Base-by-base conservation (phyloP, 2,329 filamentous ascomycete species). In the Graphiopsis chlorocephala region DNA sequence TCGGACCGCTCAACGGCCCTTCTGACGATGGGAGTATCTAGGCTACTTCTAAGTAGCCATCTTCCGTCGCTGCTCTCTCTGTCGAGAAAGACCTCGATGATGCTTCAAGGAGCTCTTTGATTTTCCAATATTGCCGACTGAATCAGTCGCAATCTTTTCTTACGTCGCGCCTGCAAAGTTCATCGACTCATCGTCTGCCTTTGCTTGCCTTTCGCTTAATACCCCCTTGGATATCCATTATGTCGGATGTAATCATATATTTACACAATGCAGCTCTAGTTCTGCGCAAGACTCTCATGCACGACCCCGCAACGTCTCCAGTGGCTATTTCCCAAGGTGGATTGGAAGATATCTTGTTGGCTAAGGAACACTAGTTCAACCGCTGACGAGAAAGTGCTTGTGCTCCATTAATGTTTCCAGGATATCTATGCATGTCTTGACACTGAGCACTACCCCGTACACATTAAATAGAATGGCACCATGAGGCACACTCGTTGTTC, bases 1-100 rank as follows among this genome's bases (percentile, higher is more conserved):
- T 25, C 11, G 60, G 60, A 15, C 60, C 60, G 20, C 48, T 62
- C 23, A n/a, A 50, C 17, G 53, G 60, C 28, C 38, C 38, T 20
- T 45, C 38, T 8, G 38, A 45, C 15, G 42, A 28, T 14, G n/a
- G 15, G 5, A 61, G 58, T n/a, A 29, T 26, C n/a, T 52, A 28
- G 26, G 47, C 23, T 23, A 11, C 23, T 10, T 48, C 6, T n/a
- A n/a, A n/a, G n/a, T n/a, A n/a, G 35, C 8, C 6, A 17, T 8
- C 2, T 5, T 17, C 8, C 3, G n/a, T 45, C n/a, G 7, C 1
- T 10, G 14, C 3, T 45, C 38, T 7, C 20, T 20, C 8, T 15
- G 17, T 17, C 4, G 8, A 45, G 7, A 42, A 17, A 1, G 17
- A 10, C n/a, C 5, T 11, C 4, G 38, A 12, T 12, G 0, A 4